Base-by-base conservation (phyloP, 2,329 filamentous ascomycete genomes). In the Alternaria sp. region DNA sequence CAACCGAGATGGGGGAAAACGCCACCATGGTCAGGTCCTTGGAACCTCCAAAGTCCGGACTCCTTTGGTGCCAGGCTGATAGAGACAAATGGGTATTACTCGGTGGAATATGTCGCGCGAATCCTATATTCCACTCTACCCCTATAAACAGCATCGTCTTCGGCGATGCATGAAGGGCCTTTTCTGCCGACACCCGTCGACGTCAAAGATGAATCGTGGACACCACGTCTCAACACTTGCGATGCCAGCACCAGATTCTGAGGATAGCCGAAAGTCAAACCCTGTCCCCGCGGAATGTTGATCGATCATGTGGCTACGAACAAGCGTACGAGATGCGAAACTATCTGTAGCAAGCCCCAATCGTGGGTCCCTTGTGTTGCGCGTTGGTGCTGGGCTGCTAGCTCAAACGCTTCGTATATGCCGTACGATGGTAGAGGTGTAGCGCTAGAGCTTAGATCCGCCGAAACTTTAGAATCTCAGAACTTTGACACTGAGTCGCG, bases 221-320 rank as follows among this genome's bases (percentile, higher is more conserved):
- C 36, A 32, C 32, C 6, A 22, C 22, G n/a, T 38, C n/a, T 34
- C n/a, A 25, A 25, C 18, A 28, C 20, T 27, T 57, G 46, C 38
- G 14, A 43, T 22, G 30, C 34, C 36, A 51, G 14, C 36, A 34
- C 54, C 22, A 58, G 50, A 53, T 30, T 53, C 32, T 52, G 30
- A 45, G 40, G 14, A 57, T 16, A 52, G 34, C n/a, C 55, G 22
- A 45, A 57, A 51, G 38, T 44, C 54, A 57, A 57, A 53, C 52
- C 40, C n/a, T 28, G 40, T 40, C 40, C 38, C 49, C 12, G 25
- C 41, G 5, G 30, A 45, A 12, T 25, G 38, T 36, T 45, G 28
- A 51, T 50, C 45, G 20, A 45, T 52, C 14, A 44, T 45, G 22
- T 38, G 22, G 28, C 28, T 57, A 52, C 28, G n/a, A 28, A 4